Evolutionary conservation across 345 rosid species (phyloP), one percentile per base, ranked within the genome.

Genomic region (Chamaenerion angustifolium): DNA sequence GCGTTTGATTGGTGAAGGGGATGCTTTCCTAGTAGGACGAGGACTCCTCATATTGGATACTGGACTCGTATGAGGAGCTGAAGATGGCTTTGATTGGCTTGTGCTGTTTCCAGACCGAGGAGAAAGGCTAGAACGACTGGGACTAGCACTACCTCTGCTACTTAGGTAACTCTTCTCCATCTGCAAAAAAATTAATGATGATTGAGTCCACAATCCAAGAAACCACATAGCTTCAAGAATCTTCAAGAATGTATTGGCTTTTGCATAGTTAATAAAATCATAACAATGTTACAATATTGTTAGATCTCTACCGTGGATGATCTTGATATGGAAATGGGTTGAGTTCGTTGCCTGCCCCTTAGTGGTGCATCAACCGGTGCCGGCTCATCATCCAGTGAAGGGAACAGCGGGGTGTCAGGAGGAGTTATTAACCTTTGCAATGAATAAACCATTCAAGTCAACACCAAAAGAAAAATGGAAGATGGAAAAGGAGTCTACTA

Each of bases 331-430:
- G 98, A 73, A 76, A 82, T 71, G 17, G 88, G 82, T 63, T 92
- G 98, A 64, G 93, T 84, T 55, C 76, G 78, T 44, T 93, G 82
- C 56, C 98, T 88, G 25, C 98, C 96, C 72, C 87, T 84, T 25
- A 71, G 61, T 23, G 62, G 60, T 73, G 64, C 71, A 76, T 62
- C 76, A 54, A 70, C 72, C 51, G 76, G 65, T 12, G 65, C 75
- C 7, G 84, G 84, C 51, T 82, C 90, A 56, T 92, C 94, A 45
- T 92, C 96, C 88, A 92, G 55, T 1, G 90, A 87, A 56, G 81
- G 90, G 68, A 92, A 92, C 56, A 92, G 95, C 3, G 98, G 98
- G 45, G 98, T 84, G 47, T 92, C 96, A 0, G 98, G 98, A 53
- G 98, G 96, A 69, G 96, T 87, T 76, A 87, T 67, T 59, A 92